Base-by-base conservation (phyloP, 768 basidiomycete species). In the Boletus rubescentipes region DNA sequence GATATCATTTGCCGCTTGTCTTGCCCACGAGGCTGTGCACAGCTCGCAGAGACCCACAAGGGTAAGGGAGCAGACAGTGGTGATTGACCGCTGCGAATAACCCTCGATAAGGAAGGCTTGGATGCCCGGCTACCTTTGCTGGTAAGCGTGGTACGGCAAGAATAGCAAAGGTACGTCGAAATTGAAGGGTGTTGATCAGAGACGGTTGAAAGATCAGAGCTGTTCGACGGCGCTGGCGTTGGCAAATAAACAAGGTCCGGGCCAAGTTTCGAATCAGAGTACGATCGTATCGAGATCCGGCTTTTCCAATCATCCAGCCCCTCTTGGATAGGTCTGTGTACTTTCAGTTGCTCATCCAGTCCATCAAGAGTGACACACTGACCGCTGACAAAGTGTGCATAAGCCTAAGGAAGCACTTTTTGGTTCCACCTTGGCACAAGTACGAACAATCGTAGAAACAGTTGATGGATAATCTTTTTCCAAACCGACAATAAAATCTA, bases 381-480 rank as follows among this genome's bases (percentile, higher is more conserved):
- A 87, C 89, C 88, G 76, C 62, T 83, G 78, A 63, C 91, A 93
- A 7, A 91, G 65, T 12, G 79, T 61, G 64, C 91, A 93, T 8
- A 59, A 63, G 1, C 73, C 75, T 9, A 69, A 69, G 0, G 82
- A 72, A 3, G 70, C 74, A 49, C 79, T 69, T 65, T 87, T 91
- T 0, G 91, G 83, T 9, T 83, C 78, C 26, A 93, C 70, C 69
- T 93, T 93, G 6, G 78, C 84, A 62, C 88, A 90, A 1, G 91
- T 93, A 34, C 87, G 81, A 21, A 84, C 84, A 46, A 93, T 88
- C 0, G 91, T 84, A 9, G 89, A 91, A 11, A 93, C 91, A 0
- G 91, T 93, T 0, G 91, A 90, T 4, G 91, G 91, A 66, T 87
- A 93, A 66, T 92, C 85, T 46, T 79, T 82, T 69, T 93, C 91